Conservation (phyloP, 2,329 filamentous ascomycete genomes). For the Claviceps lovelessii region DNA sequence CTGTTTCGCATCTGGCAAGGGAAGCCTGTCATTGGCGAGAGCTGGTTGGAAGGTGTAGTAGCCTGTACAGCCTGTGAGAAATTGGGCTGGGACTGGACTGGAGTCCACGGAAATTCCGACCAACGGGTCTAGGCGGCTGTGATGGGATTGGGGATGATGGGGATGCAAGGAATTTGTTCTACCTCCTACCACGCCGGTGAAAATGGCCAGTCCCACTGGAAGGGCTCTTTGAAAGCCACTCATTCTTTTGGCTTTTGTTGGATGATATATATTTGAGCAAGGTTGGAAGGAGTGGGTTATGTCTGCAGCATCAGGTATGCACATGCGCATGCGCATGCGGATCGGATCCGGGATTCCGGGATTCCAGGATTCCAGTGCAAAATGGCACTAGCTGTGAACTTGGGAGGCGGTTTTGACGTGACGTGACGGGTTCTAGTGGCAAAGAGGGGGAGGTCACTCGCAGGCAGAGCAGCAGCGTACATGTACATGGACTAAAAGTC, state of each 20-base stretch:
- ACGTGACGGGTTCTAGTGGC: no score
- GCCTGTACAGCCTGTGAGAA: conserved; percentile 11
- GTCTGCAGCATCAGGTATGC: background rate
- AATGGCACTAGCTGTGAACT: no score
- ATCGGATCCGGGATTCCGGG: no score
- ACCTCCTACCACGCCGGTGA: conserved; percentile 25
- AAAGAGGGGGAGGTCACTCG: background rate
- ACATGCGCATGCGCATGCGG: no score
- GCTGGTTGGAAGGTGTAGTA: conserved; percentile 24
- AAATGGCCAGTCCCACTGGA: conserved; percentile 21
- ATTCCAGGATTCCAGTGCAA: no score
- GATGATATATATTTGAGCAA: background rate
- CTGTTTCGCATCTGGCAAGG: conserved; percentile 1
- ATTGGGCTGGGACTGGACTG: background rate
- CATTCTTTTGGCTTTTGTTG: conserved; percentile 10
- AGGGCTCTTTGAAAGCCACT: conserved; percentile 21
- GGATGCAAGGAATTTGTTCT: background rate
- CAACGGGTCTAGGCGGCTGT: no score
- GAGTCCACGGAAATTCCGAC: no score
- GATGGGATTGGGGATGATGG: background rate
- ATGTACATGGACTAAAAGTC: background rate
- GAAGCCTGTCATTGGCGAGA: conserved; percentile 13
- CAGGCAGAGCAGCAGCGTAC: background rate
- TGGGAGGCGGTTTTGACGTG: no score
- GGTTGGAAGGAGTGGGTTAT: background rate